Evolutionary conservation across 106 monocot genomes (phyloP).

Genomic region (Apostasia shenzhenica): DNA sequence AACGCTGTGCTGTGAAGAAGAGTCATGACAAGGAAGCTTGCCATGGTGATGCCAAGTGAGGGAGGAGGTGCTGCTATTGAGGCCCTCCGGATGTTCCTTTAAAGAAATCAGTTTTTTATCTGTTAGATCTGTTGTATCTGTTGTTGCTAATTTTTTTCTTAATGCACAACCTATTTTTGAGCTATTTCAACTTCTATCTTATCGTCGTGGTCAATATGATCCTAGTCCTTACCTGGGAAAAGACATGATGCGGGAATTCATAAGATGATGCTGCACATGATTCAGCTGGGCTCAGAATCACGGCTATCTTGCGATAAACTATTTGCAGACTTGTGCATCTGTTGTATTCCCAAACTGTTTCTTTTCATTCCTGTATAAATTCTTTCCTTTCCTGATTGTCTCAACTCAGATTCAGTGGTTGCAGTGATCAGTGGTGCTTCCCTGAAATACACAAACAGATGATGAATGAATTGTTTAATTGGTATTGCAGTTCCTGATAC

Average conservation of each 20-base stretch:
- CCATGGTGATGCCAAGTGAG: conserved; percentile 97
- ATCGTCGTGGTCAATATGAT: conserved; percentile 94
- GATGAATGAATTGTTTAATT: conserved; percentile 23
- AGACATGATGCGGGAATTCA: conserved; percentile 83
- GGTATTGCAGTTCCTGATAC: conserved; percentile 16
- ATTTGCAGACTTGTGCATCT: conserved; percentile 75
- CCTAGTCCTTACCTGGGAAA: conserved; percentile 76
- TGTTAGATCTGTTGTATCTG: conserved; percentile 91
- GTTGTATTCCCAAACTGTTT: conserved; percentile 83
- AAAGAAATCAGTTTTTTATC: conserved; percentile 97
- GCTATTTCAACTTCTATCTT: conserved; percentile 90
- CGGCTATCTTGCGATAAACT: conserved; percentile 75
- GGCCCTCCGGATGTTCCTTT: conserved; percentile 86
- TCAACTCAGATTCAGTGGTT: conserved; percentile 87
- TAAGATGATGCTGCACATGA: conserved; percentile 98
- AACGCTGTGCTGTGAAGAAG: conserved; percentile 95
- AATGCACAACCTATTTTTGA: conserved; percentile 95
- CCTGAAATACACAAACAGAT: conserved; percentile 66
- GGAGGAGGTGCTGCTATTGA: conserved; percentile 86
- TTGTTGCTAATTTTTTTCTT: conserved; percentile 92
- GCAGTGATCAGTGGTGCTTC: conserved; percentile 61
- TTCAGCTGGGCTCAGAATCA: conserved; percentile 83
- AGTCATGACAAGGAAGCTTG: conserved; percentile 94
- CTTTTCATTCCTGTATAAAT: conserved; percentile 84
- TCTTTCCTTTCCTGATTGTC: conserved; percentile 85